These are phyloP conservation scores for Beverwykella pulmonaria DNA, from an alignment of 495 filamentous ascomycete genomes.

Conservation along the genomic window DNA sequence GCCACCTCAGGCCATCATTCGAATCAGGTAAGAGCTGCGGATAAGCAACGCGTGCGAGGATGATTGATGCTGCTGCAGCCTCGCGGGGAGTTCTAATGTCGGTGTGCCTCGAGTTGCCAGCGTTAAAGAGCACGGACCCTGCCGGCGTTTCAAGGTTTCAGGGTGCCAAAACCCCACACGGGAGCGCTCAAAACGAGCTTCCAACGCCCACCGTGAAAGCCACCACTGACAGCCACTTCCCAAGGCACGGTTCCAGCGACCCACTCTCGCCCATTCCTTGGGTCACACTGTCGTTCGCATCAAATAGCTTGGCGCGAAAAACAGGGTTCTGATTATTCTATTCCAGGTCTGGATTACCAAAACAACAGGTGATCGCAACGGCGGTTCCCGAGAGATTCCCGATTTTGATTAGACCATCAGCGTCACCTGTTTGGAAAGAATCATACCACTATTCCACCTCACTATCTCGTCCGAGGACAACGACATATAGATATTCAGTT, in stretches of 20 bases:
- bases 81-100: background rate
- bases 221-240: background rate
- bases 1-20: background rate
- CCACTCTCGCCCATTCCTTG: background rate
- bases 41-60: background rate
- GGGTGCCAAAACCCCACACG: background rate
- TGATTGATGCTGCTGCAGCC: background rate
- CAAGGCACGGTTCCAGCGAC: background rate
- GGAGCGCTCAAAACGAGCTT: background rate
- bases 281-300: background rate
- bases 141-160: background rate
- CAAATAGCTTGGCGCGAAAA: background rate
- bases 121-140: background rate
- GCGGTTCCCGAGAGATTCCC: background rate
- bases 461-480: background rate
- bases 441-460: background rate
- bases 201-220: background rate
- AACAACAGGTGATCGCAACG: slow-evolving; percentile 1
- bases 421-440: background rate
- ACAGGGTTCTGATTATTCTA: slow-evolving; percentile 1
- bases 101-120: background rate
- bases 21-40: background rate
- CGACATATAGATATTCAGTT: background rate
- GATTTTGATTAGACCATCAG: background rate
- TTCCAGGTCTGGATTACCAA: background rate